Evolutionary conservation across 352 stramenopile species (phyloP), one percentile per base, ranked within the genome.

Genomic region (Pythium angustatum): DNA sequence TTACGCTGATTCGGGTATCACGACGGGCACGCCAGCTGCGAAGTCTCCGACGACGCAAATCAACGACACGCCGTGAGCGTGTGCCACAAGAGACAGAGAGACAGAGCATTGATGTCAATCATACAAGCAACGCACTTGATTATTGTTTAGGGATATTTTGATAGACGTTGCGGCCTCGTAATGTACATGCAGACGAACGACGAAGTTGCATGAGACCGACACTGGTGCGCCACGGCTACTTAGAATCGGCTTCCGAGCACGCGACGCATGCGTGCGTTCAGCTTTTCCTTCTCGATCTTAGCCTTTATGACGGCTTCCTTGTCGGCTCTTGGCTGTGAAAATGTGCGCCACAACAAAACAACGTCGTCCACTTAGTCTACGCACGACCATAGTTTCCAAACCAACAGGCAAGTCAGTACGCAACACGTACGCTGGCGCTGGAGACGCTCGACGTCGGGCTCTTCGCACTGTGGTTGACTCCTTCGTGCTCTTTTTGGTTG

Each of bases 401-500:
- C 33, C 3, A 59, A 49, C 3, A 15, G n/a, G 11, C 19, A 44
- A 43, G 5, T 19, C 5, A n/a, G n/a, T n/a, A n/a, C n/a, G n/a
- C n/a, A n/a, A 21, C 45, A 58, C 51, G 51, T 58, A 58, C 51
- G 51, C 51, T 58, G 51, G 31, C 17, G 45, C 22, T 33, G 17
- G 27, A 34, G 6, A 47, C 38, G 26, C 56, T 62, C 11, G 56
- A 54, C 19, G 43, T 27, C 31, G 33, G 14, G 56, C 56, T 62
- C 5, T 22, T 36, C 7, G 53, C 41, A 27, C 53, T 33, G 21
- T 40, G n/a, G 12, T 26, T 22, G 26, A 43, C 28, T 28, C 45
- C 27, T 30, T 52, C 47, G 47, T 54, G 38, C 26, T 60, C 55
- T 15, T 22, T 6, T 21, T 52, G 26, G 47, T 54, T 54, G 24